Base-by-base conservation (phyloP, 2,329 filamentous ascomycete species). In the Beauveria australis region DNA sequence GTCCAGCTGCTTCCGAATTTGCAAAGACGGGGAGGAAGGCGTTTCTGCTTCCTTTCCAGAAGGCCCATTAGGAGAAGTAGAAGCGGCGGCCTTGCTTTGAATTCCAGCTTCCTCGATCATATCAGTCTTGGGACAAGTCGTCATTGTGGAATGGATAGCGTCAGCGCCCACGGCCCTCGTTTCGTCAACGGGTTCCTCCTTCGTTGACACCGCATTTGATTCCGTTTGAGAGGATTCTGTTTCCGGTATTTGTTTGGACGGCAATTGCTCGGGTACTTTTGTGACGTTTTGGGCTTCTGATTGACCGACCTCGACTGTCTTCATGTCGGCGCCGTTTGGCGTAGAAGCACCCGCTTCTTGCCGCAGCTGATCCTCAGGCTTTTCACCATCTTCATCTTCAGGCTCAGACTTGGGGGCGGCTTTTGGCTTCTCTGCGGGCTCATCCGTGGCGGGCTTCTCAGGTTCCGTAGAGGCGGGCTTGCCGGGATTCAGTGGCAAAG, bases 1-100 rank as follows among this genome's bases (percentile, higher is more conserved):
- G 24, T 46, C 40, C 41, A 52, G 56, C 40, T 53, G 56, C 24
- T 59, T 41, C 26, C 53, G 56, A 52, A 59, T 28, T 9, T 59
- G 56, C 40, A 30, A 33, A 2, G 48, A 52, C 7, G 56, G 47
- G 10, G 59, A 49, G 18, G 37, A 43, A 40, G 59, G 44, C 24
- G 33, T 5, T n/a, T 44, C n/a, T 44, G 10, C 18, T 1, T 49
- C 52, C n/a, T 51, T 43, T 28, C 30, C 43, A 10, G 30, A 28
- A 9, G 33, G 16, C 8, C 22, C 47, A 16, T 19, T 22, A n/a
- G 30, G 9, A 24, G 48, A 49, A 22, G 24, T 18, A 43, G 24
- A 28, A 18, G 22, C n/a, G 48, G 7, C 8, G 5, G 22, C n/a
- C 7, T 40, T 41, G n/a, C 9, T 19, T 28, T 49, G 30, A 41